Base-by-base conservation (phyloP, 495 filamentous ascomycete species). In the Apodospora peruviana region DNA sequence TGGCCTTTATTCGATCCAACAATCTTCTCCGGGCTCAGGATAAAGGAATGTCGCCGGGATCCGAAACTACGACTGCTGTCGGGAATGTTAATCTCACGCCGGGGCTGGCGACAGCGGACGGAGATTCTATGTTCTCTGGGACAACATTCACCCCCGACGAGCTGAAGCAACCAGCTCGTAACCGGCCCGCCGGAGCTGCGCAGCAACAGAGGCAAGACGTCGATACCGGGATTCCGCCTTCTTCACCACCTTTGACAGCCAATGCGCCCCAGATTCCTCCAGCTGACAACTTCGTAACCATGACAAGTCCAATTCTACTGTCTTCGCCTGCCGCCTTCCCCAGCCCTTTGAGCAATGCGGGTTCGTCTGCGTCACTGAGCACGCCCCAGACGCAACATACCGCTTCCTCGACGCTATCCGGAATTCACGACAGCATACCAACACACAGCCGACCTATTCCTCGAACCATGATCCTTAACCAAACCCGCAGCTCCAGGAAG, bases 1-100 rank as follows among this genome's bases (percentile, higher is more conserved):
- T 80, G 12, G 70, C 68, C 8, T 80, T 78, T 45, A 72, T 77
- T 25, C 66, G 72, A 12, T 74, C 73, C 11, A 71, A 75, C 53
- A 74, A 74, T 45, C 56, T 76, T 8, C 41, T 66, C 0, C 40
- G 22, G 2, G 21, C 40, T 7, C 43, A 32, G 4, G 38, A 40
- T 12, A 36, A 42, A 7, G 39, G 14, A 2, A 10, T 21, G 9
- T 38, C 52, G 14, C 27, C 47, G 21, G 39, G 32, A 17, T 9
- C 39, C 2, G 27, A 47, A n/a, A 24, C 43, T 1, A 35, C 47
- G 22, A 11, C 51, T 20, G 32, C 20, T 0, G 46, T 25, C 5
- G 16, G 43, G n/a, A 38, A 16, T 5, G 42, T 40, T 16, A 29
- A 27, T 2, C 23, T 42, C 12, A 41, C 42, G 20, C 27, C 46